phyloP scores from a whole-genome alignment of 257 asterid species.

The Nicotiana otophora region DNA sequence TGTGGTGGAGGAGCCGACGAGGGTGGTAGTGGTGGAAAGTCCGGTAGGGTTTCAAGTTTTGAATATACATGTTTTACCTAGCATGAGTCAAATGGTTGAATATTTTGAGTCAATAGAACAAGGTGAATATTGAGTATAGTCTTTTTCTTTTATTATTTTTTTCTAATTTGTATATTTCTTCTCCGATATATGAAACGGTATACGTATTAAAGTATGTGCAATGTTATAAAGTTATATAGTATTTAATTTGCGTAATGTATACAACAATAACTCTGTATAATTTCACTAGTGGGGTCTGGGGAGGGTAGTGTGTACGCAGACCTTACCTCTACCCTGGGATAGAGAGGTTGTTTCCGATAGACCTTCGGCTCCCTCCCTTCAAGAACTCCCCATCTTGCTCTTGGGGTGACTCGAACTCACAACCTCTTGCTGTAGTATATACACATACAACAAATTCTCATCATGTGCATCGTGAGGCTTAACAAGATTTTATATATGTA shows the following conservation, averaged over 20 bases:
- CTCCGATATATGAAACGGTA: neutral
- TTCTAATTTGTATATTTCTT: neutral
- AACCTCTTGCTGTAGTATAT: neutral
- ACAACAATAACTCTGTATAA: too few species aligned
- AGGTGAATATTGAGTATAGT: neutral
- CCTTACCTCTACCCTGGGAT: too few species aligned
- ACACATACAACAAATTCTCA: neutral
- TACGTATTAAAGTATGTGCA: neutral
- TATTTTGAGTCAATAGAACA: neutral
- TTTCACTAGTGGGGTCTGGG: too few species aligned
- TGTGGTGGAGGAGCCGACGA: constrained; percentile 37
- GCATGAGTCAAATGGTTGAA: constrained; percentile 27
- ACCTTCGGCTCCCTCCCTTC: too few species aligned
- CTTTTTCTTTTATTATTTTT: neutral
- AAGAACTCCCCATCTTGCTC: too few species aligned
- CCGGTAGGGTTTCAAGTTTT: constrained; percentile 45
- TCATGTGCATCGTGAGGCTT: neutral
- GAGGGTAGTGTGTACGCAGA: too few species aligned
- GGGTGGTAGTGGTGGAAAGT: constrained; percentile 48
- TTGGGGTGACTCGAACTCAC: too few species aligned
- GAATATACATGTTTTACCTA: constrained; percentile 57
- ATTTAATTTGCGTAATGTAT: neutral
- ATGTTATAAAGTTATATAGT: neutral
- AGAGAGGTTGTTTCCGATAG: too few species aligned
- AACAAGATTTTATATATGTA: neutral